phyloP scores from a whole-genome alignment of 352 stramenopile genomes.

The Globisporangium takayamanum region DNA sequence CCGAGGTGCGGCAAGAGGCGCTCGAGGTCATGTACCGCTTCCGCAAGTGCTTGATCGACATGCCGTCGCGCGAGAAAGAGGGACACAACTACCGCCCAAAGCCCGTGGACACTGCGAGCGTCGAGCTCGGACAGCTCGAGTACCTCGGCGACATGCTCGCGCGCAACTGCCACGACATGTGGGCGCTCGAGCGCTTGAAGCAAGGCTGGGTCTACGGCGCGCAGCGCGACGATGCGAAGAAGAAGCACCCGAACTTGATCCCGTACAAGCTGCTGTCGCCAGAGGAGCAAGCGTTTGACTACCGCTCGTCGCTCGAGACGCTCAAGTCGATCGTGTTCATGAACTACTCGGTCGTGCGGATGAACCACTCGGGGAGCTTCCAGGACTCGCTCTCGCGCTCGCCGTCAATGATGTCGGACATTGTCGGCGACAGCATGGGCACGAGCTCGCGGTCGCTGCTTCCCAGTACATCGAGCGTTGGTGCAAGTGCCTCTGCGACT shows the following conservation, averaged over 20 bases:
- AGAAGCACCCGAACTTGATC: slow-evolving; percentile 77
- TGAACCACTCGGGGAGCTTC: slow-evolving; percentile 50
- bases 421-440: slow-evolving; percentile 17
- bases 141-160: slow-evolving; percentile 71
- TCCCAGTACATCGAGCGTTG: slow-evolving; percentile 10
- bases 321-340: slow-evolving; percentile 87
- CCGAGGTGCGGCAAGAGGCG: slow-evolving; percentile 65
- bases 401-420: slow-evolving; percentile 56
- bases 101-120: slow-evolving; percentile 65
- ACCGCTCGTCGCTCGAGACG: slow-evolving; percentile 82
- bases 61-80: slow-evolving; percentile 85
- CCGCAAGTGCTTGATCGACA: slow-evolving; percentile 83
- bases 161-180: slow-evolving; percentile 86
- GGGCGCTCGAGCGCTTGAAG: slow-evolving; percentile 76
- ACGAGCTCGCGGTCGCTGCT: slow-evolving; percentile 20
- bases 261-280: slow-evolving; percentile 74
- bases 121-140: slow-evolving; percentile 70
- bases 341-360: slow-evolving; percentile 76
- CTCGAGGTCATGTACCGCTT: slow-evolving; percentile 88
- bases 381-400: slow-evolving; percentile 61
- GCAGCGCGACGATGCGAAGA: slow-evolving; percentile 63
- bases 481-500: slow-evolving; percentile 13
- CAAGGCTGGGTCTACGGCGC: slow-evolving; percentile 77
- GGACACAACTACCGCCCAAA: slow-evolving; percentile 85
- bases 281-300: slow-evolving; percentile 81